A percentile compares a stretch with the other conserved stretches of the same genome.
These are phyloP conservation scores for Apocynum venetum DNA, from an alignment of 257 asterid genomes.

Conservation along the genomic window DNA sequence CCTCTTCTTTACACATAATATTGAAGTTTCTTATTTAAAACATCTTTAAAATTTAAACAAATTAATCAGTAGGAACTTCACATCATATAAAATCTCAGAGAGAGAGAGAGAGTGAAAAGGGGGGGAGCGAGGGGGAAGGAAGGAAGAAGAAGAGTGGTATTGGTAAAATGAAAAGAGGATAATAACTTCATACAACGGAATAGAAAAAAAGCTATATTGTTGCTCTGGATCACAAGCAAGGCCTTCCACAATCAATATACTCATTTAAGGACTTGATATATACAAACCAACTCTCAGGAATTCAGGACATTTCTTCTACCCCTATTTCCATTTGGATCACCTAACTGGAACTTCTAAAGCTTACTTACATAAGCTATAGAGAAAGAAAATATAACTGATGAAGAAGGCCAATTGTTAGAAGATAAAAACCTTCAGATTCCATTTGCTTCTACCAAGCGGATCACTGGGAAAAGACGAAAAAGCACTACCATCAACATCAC, in stretches of 20 bases:
- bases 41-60: background rate
- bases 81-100: background rate
- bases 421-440: slow-evolving; percentile 88
- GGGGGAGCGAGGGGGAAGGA: background rate
- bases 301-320: background rate
- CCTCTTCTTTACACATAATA: background rate
- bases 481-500: slow-evolving; percentile 99
- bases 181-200: background rate
- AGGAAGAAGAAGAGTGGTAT: background rate
- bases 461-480: slow-evolving; percentile 86
- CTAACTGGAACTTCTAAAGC: background rate
- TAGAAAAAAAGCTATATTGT: background rate
- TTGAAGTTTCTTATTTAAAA: background rate
- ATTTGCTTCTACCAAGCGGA: slow-evolving; percentile 86
- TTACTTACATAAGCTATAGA: background rate
- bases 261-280: background rate
- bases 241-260: background rate
- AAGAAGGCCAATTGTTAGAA: slow-evolving; percentile 6
- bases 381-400: slow-evolving; percentile 7
- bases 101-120: background rate
- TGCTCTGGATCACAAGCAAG: background rate
- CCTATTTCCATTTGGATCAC: background rate
- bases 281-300: background rate
- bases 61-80: background rate
- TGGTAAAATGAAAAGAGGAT: background rate